These are phyloP conservation scores for Cetraspora pellucida DNA, from an alignment of 192 early-diverging fungal species.

Conservation along the genomic window DNA sequence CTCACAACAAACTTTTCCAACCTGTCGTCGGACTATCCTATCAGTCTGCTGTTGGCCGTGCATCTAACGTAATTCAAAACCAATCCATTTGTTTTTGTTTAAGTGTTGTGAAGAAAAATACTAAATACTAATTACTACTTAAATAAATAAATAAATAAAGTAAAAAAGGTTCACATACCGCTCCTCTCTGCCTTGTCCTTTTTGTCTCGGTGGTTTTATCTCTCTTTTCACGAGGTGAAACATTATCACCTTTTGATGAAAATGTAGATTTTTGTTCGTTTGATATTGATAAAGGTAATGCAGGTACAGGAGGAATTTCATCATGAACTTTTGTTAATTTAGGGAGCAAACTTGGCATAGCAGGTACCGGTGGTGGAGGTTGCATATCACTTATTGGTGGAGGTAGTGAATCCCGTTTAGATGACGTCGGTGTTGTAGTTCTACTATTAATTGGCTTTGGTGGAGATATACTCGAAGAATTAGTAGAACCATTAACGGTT, in stretches of 20 bases:
- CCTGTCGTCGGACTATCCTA: constrained; percentile 22
- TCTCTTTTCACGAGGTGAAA: background rate
- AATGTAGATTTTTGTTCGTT: constrained; percentile 4
- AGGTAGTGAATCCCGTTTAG: constrained; percentile 18
- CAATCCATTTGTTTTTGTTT: background rate
- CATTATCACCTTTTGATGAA: constrained; percentile 12
- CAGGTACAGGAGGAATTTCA: constrained; percentile 31
- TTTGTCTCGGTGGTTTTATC: constrained; percentile 1
- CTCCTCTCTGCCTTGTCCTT: constrained; percentile 12
- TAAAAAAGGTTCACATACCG: constrained; percentile 17
- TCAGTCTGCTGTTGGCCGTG: constrained; percentile 1
- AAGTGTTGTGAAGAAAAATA: background rate
- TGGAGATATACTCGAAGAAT: background rate
- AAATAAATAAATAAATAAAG: background rate
- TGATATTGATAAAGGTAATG: constrained; percentile 27
- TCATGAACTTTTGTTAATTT: constrained; percentile 28
- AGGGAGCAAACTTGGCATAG: constrained; percentile 27
- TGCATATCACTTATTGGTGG: constrained; percentile 9
- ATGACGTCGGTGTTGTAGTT: constrained; percentile 4
- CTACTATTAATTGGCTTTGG: constrained; percentile 6
- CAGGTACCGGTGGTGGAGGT: constrained; percentile 24
- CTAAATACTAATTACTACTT: background rate
- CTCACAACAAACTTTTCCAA: constrained; percentile 12
- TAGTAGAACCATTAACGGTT: background rate
- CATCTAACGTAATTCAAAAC: constrained; percentile 22